phyloP scores from a whole-genome alignment of 495 filamentous ascomycete species.

The Penicillium arizonense region DNA sequence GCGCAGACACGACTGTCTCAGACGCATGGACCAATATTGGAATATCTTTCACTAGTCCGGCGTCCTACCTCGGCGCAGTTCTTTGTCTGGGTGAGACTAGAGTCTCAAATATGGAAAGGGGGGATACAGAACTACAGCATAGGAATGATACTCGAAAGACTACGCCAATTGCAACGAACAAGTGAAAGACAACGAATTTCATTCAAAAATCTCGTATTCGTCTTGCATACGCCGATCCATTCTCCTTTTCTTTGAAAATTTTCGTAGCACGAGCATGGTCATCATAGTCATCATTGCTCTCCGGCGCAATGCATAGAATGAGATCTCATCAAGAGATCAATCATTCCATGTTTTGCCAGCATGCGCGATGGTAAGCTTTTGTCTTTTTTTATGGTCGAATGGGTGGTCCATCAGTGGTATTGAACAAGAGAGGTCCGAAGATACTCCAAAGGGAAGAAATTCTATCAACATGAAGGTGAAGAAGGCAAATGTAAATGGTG shows the following conservation, averaged over 20 bases:
- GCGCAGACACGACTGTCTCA: not conserved
- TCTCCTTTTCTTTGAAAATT: not conserved
- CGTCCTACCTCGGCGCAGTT: not conserved
- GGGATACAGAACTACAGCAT: not conserved
- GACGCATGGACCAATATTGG: slow-evolving; percentile 2
- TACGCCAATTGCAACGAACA: not conserved
- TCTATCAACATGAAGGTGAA: slow-evolving; percentile 11
- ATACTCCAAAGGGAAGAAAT: slow-evolving; percentile 6
- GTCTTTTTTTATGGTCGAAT: slow-evolving; percentile 5
- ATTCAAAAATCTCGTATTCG: not conserved
- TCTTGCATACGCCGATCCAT: not conserved
- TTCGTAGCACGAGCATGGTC: slow-evolving; percentile 4
- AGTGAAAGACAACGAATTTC: not conserved
- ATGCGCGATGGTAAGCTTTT: slow-evolving; percentile 2
- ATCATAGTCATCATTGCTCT: slow-evolving; percentile 2
- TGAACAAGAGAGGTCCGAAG: not conserved
- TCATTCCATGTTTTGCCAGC: not conserved
- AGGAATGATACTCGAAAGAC: not conserved
- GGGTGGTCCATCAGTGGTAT: slow-evolving; percentile 8
- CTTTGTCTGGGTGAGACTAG: not conserved
- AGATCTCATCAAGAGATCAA: slow-evolving; percentile 9
- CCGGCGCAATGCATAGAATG: slow-evolving; percentile 1
- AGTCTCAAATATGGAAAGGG: not conserved
- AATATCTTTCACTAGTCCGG: not conserved
- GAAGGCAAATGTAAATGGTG: not conserved